A percentile compares a stretch with the other conserved stretches of the same genome.
Evolutionary conservation across 176 grass and related monocot genomes (phyloP).

Genomic region (Zoysia japonica): DNA sequence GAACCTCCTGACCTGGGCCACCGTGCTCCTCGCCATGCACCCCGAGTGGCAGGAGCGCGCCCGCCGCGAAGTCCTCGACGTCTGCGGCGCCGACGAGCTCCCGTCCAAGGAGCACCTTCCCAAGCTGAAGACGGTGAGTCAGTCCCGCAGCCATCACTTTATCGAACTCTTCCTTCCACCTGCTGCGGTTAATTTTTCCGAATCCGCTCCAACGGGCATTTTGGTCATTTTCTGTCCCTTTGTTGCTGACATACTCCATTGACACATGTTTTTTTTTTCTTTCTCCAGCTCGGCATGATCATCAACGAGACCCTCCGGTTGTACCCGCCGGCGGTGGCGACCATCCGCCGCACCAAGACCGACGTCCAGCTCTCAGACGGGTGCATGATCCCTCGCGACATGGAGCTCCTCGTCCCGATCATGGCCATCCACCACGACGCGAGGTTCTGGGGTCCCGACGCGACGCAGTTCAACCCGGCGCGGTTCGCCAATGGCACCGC

Average conservation of each 20-base stretch:
- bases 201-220: background rate
- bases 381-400: constrained; percentile 58
- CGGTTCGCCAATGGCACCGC: constrained; percentile 49
- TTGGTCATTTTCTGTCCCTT: background rate
- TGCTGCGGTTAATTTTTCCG: background rate
- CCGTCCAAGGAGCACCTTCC: constrained; percentile 76
- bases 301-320: constrained; percentile 71
- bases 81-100: constrained; percentile 63
- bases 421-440: constrained; percentile 83
- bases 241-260: background rate
- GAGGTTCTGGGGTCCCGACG: constrained; percentile 54
- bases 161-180: background rate
- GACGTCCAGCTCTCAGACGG: constrained; percentile 61
- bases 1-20: constrained; percentile 80
- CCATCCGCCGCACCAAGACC: constrained; percentile 64
- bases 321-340: constrained; percentile 83
- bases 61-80: constrained; percentile 61
- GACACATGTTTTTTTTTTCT: background rate
- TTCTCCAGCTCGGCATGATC: constrained; percentile 75
- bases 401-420: constrained; percentile 75
- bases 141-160: background rate
- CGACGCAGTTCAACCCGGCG: constrained; percentile 55
- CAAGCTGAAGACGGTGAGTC: constrained; percentile 69
- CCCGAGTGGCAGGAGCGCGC: constrained; percentile 87
- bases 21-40: constrained; percentile 95